Conservation (phyloP, 1,284 basidiomycete genomes). For the Cutaneotrichosporon curvatum region DNA sequence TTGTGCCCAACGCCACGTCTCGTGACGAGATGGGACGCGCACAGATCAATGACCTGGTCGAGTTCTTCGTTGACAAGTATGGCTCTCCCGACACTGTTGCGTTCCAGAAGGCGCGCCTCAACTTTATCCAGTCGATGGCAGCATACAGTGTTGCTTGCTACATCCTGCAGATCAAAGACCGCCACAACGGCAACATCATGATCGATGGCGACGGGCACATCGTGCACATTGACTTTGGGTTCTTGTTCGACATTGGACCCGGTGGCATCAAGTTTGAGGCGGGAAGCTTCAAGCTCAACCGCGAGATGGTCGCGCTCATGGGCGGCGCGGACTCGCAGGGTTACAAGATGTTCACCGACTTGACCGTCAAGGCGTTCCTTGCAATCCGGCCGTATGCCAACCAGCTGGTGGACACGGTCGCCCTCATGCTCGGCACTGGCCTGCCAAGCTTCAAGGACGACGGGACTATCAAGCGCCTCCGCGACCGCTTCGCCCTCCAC, state of each 20-base stretch:
- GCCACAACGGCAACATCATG: conserved; percentile 99
- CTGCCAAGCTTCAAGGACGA: conserved; percentile 97
- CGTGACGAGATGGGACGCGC: conserved; percentile 99
- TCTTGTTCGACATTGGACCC: conserved; percentile 88
- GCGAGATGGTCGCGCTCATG: conserved; percentile 98
- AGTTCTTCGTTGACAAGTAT: conserved; percentile 92
- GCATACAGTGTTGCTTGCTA: conserved; percentile 99
- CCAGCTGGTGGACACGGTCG: conserved; percentile 78
- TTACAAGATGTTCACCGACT: conserved; percentile 84
- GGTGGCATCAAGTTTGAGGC: conserved; percentile 88
- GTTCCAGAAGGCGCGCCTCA: conserved; percentile 88
- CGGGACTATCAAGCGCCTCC: conserved; percentile 74
- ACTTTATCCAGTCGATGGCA: conserved; percentile 99
- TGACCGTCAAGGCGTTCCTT: conserved; percentile 93
- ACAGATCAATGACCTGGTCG: conserved; percentile 91
- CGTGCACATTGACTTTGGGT: conserved; percentile 92
- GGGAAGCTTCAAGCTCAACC: conserved; percentile 92
- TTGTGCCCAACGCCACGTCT: conserved; percentile 95
- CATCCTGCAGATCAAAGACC: conserved; percentile 93
- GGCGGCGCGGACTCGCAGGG: conserved; percentile 89
- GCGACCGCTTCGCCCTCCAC: conserved; percentile 77
- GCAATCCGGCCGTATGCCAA: conserved; percentile 85
- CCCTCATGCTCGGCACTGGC: conserved; percentile 90
- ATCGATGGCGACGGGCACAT: conserved; percentile 95
- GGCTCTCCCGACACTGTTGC: conserved; percentile 79